These are phyloP conservation scores for Vaccinium vitisidaea DNA, from an alignment of 148 eudicot species.

Conservation along the genomic window DNA sequence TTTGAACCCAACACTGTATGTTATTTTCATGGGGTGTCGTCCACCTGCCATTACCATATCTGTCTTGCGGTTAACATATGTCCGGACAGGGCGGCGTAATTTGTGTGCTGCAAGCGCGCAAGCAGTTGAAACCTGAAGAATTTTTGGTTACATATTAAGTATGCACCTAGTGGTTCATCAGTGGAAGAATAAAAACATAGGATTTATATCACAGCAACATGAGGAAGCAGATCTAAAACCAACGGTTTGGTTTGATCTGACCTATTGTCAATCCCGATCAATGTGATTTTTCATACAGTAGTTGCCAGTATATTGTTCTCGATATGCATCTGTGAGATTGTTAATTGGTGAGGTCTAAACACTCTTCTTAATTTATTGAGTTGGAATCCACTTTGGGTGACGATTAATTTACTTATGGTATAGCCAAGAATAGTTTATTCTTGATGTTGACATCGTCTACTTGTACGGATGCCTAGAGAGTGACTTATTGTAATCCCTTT, in stretches of 20 bases:
- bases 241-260: background rate
- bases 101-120: slow-evolving; percentile 90
- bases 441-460: background rate
- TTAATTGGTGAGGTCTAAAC: background rate
- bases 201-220: background rate
- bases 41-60: slow-evolving; percentile 96
- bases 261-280: background rate
- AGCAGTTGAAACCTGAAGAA: slow-evolving; percentile 62
- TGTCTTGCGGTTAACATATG: slow-evolving; percentile 73
- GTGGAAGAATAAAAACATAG: background rate
- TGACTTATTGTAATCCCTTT: background rate
- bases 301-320: background rate
- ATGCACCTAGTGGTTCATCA: background rate
- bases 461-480: background rate
- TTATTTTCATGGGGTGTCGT: slow-evolving; percentile 93
- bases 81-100: slow-evolving; percentile 71
- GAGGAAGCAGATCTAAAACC: background rate
- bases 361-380: background rate
- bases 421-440: background rate
- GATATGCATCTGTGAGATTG: background rate
- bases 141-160: slow-evolving; percentile 6
- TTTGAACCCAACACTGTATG: slow-evolving; percentile 79
- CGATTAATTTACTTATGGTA: background rate
- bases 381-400: background rate
- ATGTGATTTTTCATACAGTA: background rate